Evolutionary conservation across 2,329 filamentous ascomycete genomes (phyloP), one percentile per base, ranked within the genome.

Genomic region (Dactylella cylindrospora): DNA sequence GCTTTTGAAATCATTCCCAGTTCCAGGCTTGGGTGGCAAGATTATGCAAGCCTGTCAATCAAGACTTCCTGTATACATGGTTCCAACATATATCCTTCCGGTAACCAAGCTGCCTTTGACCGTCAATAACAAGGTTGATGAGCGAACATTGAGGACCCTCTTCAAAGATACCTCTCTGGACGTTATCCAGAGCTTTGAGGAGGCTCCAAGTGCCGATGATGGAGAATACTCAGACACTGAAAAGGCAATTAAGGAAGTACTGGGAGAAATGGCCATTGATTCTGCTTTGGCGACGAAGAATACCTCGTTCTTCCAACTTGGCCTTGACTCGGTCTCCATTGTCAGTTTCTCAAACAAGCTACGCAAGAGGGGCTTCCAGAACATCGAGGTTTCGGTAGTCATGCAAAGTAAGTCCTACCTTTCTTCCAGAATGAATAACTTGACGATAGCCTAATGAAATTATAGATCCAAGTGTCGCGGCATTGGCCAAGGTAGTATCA

Each of bases 121-220:
- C 1, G 76, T 86, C 5, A 96, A 95, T 71, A 95, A 95, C 73
- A 96, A 96, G 70, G 85, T 86, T 0, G 90, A 96, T 68, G 77
- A 79, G 5, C 91, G 86, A 68, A 76, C 78, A 28, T 73, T 96
- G 2, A 84, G 80, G 54, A 72, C 74, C 0, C 73, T 94, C 1
- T 95, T 91, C 68, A 73, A 79, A 7, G 73, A 75, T 0, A 70
- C 91, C 2, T 77, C 79, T 0, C 73, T 79, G 0, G 80, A 82
- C 26, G 76, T 84, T 6, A 74, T 94, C 15, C 82, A 88, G 64
- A 73, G 73, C 1, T 72, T 87, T 3, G 1, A 68, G 72, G 23
- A 64, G 72, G 51, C 3, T 20, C 13, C 10, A 5, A 9, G n/a
- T 10, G 43, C 35, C 13, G 49, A 50, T 17, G 50, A 49, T 9